Percentiles rank a stretch among this genome's conserved stretches.
phyloP scores from a whole-genome alignment of 345 rosid genomes.

The Citrus inodora region DNA sequence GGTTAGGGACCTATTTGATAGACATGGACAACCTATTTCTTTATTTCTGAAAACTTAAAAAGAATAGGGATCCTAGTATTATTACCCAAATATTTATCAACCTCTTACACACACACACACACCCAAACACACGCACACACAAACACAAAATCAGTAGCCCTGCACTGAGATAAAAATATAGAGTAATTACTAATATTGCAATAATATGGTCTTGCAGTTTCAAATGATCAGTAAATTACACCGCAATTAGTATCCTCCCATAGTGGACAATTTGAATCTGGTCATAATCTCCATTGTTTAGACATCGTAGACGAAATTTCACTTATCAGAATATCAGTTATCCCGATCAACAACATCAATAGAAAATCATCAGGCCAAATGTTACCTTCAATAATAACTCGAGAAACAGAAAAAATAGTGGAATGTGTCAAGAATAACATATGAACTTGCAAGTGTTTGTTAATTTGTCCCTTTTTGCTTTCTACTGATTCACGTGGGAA shows the following conservation, averaged over 20 bases:
- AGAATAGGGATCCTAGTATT: too few species aligned
- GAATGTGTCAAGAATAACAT: background rate
- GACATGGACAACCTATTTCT: too few species aligned
- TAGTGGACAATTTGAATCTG: background rate
- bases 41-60: too few species aligned
- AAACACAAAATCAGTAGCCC: too few species aligned
- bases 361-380: background rate
- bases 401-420: background rate
- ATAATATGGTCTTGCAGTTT: too few species aligned
- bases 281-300: background rate
- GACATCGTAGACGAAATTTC: background rate
- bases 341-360: background rate
- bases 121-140: rapidly evolving
- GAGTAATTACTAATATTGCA: too few species aligned
- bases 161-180: too few species aligned
- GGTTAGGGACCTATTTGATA: too few species aligned
- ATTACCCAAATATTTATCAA: too few species aligned
- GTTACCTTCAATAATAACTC: background rate
- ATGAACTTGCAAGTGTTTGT: background rate
- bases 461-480: background rate
- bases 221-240: too few species aligned
- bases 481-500: background rate
- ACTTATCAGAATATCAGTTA: background rate
- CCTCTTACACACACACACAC: too few species aligned
- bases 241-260: background rate